phyloP scores from a whole-genome alignment of 2,329 filamentous ascomycete genomes.

The Talaromyces sp. region DNA sequence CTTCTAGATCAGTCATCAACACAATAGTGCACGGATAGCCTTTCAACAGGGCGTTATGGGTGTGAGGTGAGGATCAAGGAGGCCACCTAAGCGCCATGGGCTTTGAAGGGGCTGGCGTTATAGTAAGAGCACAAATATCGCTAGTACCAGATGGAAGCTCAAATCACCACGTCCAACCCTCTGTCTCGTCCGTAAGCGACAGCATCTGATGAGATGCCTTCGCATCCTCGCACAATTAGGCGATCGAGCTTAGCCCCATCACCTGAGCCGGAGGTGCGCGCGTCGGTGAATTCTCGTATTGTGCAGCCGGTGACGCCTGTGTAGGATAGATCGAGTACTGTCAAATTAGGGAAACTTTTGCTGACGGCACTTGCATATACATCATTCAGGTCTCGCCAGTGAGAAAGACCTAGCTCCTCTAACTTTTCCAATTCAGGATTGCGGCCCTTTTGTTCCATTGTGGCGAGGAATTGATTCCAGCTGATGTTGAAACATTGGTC shows the following conservation, averaged over 20 bases:
- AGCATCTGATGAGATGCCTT: constrained; percentile 37
- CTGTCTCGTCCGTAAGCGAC: constrained; percentile 34
- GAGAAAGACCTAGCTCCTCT: constrained; percentile 33
- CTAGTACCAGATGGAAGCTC: background rate
- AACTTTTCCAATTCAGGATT: constrained; percentile 22
- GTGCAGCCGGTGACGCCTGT: constrained; percentile 39
- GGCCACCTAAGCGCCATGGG: no score
- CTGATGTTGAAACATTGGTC: constrained; percentile 30
- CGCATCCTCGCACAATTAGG: constrained; percentile 32
- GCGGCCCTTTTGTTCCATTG: background rate
- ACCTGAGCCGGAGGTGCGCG: constrained; percentile 9
- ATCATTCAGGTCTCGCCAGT: constrained; percentile 32
- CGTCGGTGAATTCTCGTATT: constrained; percentile 37
- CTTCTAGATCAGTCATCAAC: no score
- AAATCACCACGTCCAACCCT: constrained; percentile 32
- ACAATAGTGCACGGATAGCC: no score
- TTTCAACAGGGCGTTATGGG: no score
- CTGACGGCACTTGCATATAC: constrained; percentile 20
- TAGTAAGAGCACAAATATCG: no score
- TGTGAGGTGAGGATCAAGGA: no score
- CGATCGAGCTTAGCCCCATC: constrained; percentile 25
- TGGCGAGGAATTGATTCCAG: background rate
- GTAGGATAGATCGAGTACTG: constrained; percentile 36
- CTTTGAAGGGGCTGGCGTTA: no score
- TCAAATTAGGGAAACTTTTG: constrained; percentile 30